Base-by-base conservation (phyloP, 2,329 filamentous ascomycete genomes). In the Diaporthe sp. region DNA sequence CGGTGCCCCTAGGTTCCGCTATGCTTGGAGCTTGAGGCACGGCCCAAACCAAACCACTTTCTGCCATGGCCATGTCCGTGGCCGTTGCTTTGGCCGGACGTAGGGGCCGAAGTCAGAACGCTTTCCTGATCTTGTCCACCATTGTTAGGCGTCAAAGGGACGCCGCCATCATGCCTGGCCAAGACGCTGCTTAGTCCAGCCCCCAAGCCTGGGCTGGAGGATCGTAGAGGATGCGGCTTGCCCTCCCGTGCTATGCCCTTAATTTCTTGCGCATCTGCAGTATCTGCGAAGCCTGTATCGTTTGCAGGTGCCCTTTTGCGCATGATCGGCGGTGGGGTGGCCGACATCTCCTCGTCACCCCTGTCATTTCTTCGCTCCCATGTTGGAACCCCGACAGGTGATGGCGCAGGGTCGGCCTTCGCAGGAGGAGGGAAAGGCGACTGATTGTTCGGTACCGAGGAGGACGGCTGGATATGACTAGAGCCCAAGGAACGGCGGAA, bases 401-500 rank as follows among this genome's bases (percentile, higher is more conserved):
- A 9, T 17, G 42, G 39, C 39, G 44, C 15, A 8, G n/a, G n/a
- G 2, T 76, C 61, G 13, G 67, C 65, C 9, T 51, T 65, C 12
- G 60, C 31, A 13, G 74, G 74, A 13, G 71, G 74, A 15, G 74
- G 20, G 10, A 77, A 77, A 4, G 76, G 74, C 12, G 74, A 74
- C 9, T 51, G 47, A 6, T 55, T 34, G 17, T 73, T 58, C 3
- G 76, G 76, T 5, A 74, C 76, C 3, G 76, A 77, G 25, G 71
- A 44, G 22, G 76, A 76, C 2, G 67, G 55, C 58, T 72, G 71
- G n/a, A 67, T 49, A 12, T 71, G 51, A 28, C n/a, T 20, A 3
- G 71, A 37, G 17, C 76, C 76, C 10, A 77, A 31, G 13, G 76
- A 77, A 4, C 76, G 76, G n/a, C 76, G 76, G 47, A 77, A 77